These are phyloP conservation scores for Mucor sp. DNA, from an alignment of 371 early-diverging fungal species.

Conservation along the genomic window DNA sequence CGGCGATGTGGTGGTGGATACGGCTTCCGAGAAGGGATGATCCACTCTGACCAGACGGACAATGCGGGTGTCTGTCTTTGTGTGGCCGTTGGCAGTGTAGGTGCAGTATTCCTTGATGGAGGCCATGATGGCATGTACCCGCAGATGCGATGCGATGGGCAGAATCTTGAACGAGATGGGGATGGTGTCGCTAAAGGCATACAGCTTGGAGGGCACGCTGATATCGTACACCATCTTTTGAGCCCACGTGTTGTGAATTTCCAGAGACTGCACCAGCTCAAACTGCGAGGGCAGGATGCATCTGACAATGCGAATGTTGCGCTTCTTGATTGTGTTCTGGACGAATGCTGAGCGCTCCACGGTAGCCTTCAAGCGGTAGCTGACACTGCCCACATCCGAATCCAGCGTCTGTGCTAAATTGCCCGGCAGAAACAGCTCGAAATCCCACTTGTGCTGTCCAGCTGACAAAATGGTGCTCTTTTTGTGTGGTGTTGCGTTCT, in stretches of 20 bases:
- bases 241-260: conserved; percentile 32
- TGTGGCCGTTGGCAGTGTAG: conserved; percentile 22
- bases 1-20: background rate
- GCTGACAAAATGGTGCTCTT: conserved; percentile 13
- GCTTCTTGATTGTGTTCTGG: conserved; percentile 27
- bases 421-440: conserved; percentile 34
- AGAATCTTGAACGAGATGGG: conserved; percentile 28
- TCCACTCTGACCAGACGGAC: conserved; percentile 16
- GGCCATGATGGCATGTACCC: conserved; percentile 21
- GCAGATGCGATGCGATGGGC: conserved; percentile 24
- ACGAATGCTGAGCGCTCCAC: conserved; percentile 27
- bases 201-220: conserved; percentile 25
- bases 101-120: conserved; percentile 30
- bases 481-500: conserved; percentile 3
- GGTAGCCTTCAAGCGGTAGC: conserved; percentile 26
- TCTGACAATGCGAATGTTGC: conserved; percentile 17
- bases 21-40: conserved; percentile 22
- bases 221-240: conserved; percentile 38
- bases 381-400: conserved; percentile 23
- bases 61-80: conserved; percentile 28
- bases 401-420: conserved; percentile 36
- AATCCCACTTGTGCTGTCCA: conserved; percentile 32
- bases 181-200: conserved; percentile 20
- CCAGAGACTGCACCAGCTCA: conserved; percentile 26
- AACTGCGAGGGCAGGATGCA: conserved; percentile 26